These are phyloP conservation scores for Mallotus nudiflorus DNA, from an alignment of 345 rosid species.

Conservation along the genomic window DNA sequence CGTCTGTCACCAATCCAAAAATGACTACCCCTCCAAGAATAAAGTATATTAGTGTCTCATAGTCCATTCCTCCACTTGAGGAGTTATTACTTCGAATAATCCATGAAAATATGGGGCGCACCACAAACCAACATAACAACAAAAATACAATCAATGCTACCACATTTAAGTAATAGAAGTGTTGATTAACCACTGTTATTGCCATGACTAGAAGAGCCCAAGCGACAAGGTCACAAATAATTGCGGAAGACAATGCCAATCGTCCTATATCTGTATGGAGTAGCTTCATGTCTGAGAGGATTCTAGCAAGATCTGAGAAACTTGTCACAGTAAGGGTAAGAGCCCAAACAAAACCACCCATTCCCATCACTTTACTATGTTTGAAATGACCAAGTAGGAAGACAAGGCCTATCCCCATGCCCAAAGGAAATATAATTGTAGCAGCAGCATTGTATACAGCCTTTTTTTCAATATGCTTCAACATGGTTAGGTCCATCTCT, in stretches of 20 bases:
- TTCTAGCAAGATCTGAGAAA: conserved; percentile 54
- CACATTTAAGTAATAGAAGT: conserved; percentile 5
- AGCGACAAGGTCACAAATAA: conserved; percentile 45
- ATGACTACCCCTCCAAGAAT: conserved; percentile 12
- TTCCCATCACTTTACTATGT: neutral
- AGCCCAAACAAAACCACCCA: conserved; percentile 45
- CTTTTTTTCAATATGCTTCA: conserved; percentile 13
- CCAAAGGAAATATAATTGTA: conserved; percentile 15
- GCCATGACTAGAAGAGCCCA: conserved; percentile 47
- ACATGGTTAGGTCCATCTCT: conserved; percentile 31
- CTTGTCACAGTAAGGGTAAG: conserved; percentile 55
- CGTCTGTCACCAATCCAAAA: conserved; percentile 19
- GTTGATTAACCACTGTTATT: conserved; percentile 15
- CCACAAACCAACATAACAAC: conserved; percentile 29
- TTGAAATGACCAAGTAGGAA: neutral
- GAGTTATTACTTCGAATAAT: conserved; percentile 21
- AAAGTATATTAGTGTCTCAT: conserved; percentile 2
- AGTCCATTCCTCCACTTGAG: conserved; percentile 24
- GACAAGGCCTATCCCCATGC: conserved; percentile 9
- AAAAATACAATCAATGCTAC: conserved; percentile 31
- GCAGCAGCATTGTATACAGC: conserved; percentile 12
- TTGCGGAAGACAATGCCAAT: conserved; percentile 48
- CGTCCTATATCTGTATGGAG: conserved; percentile 59
- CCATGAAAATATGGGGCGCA: conserved; percentile 49
- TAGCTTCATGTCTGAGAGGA: conserved; percentile 64